Evolutionary conservation across 116 monocot genomes (phyloP).

Genomic region (Papilionanthe hybrid): DNA sequence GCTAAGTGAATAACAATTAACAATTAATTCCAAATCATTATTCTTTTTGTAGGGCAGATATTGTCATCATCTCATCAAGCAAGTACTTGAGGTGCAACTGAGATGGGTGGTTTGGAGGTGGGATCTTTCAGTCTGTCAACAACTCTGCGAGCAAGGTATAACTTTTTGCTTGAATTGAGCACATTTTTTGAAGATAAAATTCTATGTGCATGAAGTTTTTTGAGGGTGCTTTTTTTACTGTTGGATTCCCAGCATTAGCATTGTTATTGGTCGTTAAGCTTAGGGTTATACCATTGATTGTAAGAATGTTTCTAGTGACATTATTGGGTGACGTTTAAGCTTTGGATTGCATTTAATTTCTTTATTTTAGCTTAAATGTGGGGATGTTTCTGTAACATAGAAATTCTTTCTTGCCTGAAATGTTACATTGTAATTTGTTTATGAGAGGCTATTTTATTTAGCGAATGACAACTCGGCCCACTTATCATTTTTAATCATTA

Average conservation of each 20-base stretch:
- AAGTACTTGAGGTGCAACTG: conserved; percentile 50
- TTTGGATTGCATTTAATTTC: neutral
- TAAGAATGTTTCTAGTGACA: neutral
- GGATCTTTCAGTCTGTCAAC: conserved; percentile 28
- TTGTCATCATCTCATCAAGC: conserved; percentile 78
- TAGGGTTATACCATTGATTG: too few relatives aligned
- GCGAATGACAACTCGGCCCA: too few relatives aligned
- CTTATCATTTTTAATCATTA: too few relatives aligned
- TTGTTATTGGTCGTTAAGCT: too few relatives aligned
- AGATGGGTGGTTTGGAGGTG: conserved; percentile 48
- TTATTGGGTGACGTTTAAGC: neutral
- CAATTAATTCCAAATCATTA: neutral
- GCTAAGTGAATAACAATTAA: too few relatives aligned
- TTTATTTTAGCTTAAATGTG: neutral
- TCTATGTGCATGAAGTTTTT: neutral
- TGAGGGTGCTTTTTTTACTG: neutral
- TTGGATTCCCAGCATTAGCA: too few relatives aligned
- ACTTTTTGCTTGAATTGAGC: neutral
- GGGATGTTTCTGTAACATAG: neutral
- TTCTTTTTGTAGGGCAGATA: conserved; percentile 48
- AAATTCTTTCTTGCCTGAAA: neutral
- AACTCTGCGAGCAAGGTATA: conserved; percentile 41
- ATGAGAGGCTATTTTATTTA: too few relatives aligned
- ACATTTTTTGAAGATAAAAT: neutral
- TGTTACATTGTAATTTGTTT: too few relatives aligned